A percentile compares a stretch with the other conserved stretches of the same genome.
phyloP scores from a whole-genome alignment of 495 filamentous ascomycete genomes.

The Chaetomium fimeti region DNA sequence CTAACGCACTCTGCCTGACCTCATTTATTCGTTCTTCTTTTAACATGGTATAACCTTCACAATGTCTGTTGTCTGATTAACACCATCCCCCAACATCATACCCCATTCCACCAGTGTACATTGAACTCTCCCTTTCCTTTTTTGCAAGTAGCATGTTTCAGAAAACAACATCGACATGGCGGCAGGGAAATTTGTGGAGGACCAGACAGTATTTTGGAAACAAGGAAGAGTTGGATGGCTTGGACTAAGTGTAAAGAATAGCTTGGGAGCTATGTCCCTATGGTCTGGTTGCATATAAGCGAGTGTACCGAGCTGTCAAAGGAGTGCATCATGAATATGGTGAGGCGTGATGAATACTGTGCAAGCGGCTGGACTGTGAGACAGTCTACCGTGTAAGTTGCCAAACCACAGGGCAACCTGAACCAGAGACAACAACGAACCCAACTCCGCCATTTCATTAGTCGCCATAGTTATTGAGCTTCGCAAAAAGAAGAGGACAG shows the following conservation, averaged over 20 bases:
- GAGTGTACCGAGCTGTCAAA: not conserved
- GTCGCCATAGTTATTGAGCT: too few species aligned
- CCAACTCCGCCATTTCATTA: too few species aligned
- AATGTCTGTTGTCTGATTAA: constrained; percentile 12
- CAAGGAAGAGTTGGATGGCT: not conserved
- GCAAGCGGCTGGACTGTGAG: too few species aligned
- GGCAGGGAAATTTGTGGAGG: not conserved
- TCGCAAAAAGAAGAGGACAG: too few species aligned
- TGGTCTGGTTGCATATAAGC: not conserved
- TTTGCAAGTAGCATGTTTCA: constrained; percentile 10
- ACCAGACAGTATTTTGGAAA: not conserved
- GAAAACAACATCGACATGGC: not conserved
- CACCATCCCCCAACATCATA: constrained; percentile 4
- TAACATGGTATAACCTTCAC: constrained; percentile 12
- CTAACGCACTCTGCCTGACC: not conserved
- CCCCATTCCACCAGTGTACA: constrained; percentile 1
- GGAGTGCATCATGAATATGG: not conserved
- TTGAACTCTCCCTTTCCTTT: not conserved
- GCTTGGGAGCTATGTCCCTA: not conserved
- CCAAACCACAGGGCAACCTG: too few species aligned
- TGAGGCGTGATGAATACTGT: not conserved
- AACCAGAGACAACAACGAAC: too few species aligned
- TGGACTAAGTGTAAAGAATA: not conserved
- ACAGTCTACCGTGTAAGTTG: too few species aligned
- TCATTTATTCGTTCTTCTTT: constrained; percentile 22